Evolutionary conservation across 345 rosid genomes (phyloP).

Genomic region (Mallotus nudiflorus): DNA sequence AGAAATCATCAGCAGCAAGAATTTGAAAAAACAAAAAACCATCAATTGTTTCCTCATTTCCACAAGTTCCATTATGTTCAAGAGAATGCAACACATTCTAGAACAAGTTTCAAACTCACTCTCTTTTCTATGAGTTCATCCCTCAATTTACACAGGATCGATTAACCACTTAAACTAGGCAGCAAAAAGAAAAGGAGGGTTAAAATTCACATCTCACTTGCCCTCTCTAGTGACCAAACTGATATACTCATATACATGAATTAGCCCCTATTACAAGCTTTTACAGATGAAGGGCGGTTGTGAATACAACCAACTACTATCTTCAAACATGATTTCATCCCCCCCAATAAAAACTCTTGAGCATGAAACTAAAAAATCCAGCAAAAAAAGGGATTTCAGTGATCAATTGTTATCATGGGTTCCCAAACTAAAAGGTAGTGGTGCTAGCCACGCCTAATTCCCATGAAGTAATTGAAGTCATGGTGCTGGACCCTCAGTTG

Average conservation of each 20-base stretch:
- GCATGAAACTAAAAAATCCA: conserved; percentile 11
- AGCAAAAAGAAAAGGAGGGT: conserved; percentile 1
- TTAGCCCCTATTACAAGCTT: conserved; percentile 1
- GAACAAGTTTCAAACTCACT: conserved; percentile 1
- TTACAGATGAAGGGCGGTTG: conserved; percentile 1
- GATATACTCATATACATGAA: not conserved
- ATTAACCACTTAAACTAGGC: not conserved
- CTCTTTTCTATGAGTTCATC: conserved; percentile 12
- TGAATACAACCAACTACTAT: conserved; percentile 20
- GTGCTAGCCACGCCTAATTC: conserved; percentile 61
- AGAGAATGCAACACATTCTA: conserved; percentile 17
- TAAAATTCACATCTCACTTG: conserved; percentile 17
- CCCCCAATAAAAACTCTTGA: not conserved
- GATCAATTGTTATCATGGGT: conserved; percentile 14
- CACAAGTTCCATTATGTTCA: conserved; percentile 11
- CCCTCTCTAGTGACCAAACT: conserved; percentile 17
- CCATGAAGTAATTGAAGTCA: conserved; percentile 87
- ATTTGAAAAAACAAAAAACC: not conserved
- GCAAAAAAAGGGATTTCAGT: conserved; percentile 13
- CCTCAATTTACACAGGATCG: conserved; percentile 17
- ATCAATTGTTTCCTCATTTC: not conserved
- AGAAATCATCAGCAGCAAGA: not conserved
- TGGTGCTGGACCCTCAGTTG: conserved; percentile 96
- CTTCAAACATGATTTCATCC: conserved; percentile 9
- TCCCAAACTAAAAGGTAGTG: not conserved